Evolutionary conservation across 2,329 filamentous ascomycete genomes (phyloP).

Genomic region (Aciculosporium take): DNA sequence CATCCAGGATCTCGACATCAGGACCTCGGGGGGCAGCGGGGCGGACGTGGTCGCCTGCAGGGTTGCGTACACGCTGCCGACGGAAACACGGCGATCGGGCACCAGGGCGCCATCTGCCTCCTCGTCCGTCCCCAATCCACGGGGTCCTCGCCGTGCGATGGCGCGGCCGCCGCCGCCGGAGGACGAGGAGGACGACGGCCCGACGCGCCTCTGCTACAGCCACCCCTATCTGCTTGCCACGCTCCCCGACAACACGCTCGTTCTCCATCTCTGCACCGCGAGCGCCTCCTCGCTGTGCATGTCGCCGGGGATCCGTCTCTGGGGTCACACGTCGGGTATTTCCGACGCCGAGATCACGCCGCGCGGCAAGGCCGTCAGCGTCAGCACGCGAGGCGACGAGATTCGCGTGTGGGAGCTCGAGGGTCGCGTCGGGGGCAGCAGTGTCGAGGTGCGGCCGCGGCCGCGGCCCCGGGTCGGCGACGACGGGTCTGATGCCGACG

Average conservation of each 20-base stretch:
- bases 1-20: constrained; percentile 73
- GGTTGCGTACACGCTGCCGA: constrained; percentile 23
- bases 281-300: constrained; percentile 52
- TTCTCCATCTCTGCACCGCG: constrained; percentile 68
- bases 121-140: too few relatives aligned
- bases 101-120: constrained; percentile 5
- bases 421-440: constrained; percentile 43
- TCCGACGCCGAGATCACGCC: constrained; percentile 73
- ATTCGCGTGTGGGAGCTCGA: constrained; percentile 84
- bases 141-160: too few relatives aligned
- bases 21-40: constrained; percentile 13
- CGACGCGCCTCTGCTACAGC: constrained; percentile 51
- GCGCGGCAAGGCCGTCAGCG: constrained; percentile 78
- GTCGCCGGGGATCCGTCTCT: constrained; percentile 60
- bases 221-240: constrained; percentile 80
- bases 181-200: constrained; percentile 25
- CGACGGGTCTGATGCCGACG: constrained; percentile 22
- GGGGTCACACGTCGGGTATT: constrained; percentile 85
- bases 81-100: constrained; percentile 12
- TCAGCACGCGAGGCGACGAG: constrained; percentile 65
- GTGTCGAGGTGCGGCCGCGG: constrained; percentile 37
- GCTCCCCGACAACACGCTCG: constrained; percentile 75
- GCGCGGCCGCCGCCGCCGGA: too few relatives aligned
- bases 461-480: constrained; percentile 5
- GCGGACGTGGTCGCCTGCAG: constrained; percentile 21